Evolutionary conservation across 2,329 filamentous ascomycete species (phyloP), one percentile per base, ranked within the genome.

Genomic region (Didymella arachidicola): DNA sequence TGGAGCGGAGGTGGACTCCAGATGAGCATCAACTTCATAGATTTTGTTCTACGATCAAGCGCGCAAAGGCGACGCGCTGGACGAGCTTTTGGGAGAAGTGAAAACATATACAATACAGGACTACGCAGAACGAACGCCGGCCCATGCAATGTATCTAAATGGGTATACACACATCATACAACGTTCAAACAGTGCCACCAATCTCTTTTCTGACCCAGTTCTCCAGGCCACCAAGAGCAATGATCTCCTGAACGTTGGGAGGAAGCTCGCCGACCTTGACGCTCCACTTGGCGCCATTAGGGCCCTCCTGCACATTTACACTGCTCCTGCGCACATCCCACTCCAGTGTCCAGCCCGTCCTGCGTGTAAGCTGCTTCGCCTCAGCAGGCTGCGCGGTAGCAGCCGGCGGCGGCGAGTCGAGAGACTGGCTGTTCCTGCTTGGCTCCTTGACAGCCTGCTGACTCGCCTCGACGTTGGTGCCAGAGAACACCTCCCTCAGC

Each of bases 181-280:
- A 39, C 38, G 53, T 61, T 63, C 70, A 42, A 46, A 32, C 62
- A 55, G 71, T 71, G 30, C 68, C 70, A 2, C 74, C 76, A 69
- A 93, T 90, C 74, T 90, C 82, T 56, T 83, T 82, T 83, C 90
- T 89, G 10, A 95, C 90, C 92, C 92, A 96, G 63, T 87, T 89
- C 81, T 93, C 91, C 60, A 96, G 72, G 0, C 92, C 92, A 2
- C 91, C 91, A 48, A 83, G 78, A 44, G 76, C 77, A 53, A 79
- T 78, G 36, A 79, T 78, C 63, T 79, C 90, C 76, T 97, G 93
- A 54, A 97, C 90, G 71, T 94, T 96, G 0, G 90, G 87, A 14
- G 92, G 90, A 62, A 96, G 74, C 80, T 95, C 90, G 7, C 91
- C 91, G 0, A 96, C 92, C 78, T 89, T 91, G 73, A 95, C 86